A percentile compares a stretch with the other conserved stretches of the same genome.
These are phyloP conservation scores for Henckelia pumila DNA, from an alignment of 257 asterid genomes.

Conservation along the genomic window DNA sequence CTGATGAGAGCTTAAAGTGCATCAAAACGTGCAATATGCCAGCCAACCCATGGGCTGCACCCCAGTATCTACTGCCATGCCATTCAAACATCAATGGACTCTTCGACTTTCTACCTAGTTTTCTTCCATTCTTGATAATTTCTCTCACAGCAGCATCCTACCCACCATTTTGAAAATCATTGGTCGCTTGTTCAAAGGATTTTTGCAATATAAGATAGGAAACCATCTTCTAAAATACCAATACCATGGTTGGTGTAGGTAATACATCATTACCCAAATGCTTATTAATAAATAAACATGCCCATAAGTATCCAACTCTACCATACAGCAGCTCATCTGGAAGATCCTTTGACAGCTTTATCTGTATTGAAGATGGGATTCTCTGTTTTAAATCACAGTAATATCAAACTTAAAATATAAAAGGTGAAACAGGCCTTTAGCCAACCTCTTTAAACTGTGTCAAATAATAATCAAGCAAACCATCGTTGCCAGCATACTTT, in stretches of 20 bases:
- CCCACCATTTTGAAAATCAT: conserved; percentile 2
- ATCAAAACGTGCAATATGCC: conserved; percentile 61
- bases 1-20: conserved; percentile 52
- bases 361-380: conserved; percentile 37
- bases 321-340: conserved; percentile 73
- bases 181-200: not conserved
- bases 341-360: conserved; percentile 46
- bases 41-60: conserved; percentile 88
- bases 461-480: conserved; percentile 40
- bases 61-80: conserved; percentile 70
- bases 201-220: not conserved
- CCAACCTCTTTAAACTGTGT: conserved; percentile 57
- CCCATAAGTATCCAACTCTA: conserved; percentile 72
- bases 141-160: conserved; percentile 48
- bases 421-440: conserved; percentile 9
- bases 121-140: conserved; percentile 53
- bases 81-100: conserved; percentile 70
- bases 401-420: not conserved
- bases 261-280: conserved; percentile 52
- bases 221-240: not conserved
- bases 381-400: conserved; percentile 3
- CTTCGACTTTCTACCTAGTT: conserved; percentile 40
- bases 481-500: conserved; percentile 43
- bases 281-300: conserved; percentile 55
- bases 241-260: conserved; percentile 49